These are phyloP conservation scores for Mycena amicta DNA, from an alignment of 768 basidiomycete species.

Conservation along the genomic window DNA sequence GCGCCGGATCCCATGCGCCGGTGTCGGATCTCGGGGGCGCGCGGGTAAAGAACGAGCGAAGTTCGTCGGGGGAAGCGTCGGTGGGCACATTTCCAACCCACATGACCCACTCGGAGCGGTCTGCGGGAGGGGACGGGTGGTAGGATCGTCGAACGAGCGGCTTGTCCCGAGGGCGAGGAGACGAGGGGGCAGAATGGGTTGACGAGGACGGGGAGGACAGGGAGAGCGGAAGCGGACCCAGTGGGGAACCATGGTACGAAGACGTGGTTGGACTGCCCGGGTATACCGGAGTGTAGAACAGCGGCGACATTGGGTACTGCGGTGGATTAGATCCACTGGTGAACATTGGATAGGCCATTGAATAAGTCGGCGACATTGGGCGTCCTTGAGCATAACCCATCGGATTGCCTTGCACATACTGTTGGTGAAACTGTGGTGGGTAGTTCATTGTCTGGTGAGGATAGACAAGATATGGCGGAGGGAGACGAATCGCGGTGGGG, in stretches of 20 bases:
- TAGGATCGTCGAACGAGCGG: not conserved
- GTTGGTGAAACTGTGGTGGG: not conserved
- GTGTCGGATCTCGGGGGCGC: not conserved
- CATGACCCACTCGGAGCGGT: constrained; percentile 71
- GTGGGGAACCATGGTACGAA: not conserved
- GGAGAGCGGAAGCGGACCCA: not conserved
- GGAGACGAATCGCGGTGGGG: not conserved
- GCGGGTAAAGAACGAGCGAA: constrained; percentile 59
- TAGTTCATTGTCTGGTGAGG: not conserved
- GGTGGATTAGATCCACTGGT: not conserved
- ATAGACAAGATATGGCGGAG: not conserved
- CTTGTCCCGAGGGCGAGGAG: not conserved
- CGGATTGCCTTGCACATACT: not conserved
- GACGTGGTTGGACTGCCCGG: not conserved
- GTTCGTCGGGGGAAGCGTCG: constrained; percentile 63
- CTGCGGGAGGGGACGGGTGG: constrained; percentile 47
- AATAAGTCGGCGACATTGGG: not conserved
- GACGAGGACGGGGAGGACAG: not conserved
- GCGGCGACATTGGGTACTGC: not conserved
- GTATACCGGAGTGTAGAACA: not conserved
- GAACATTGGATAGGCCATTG: not conserved
- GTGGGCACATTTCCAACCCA: constrained; percentile 77
- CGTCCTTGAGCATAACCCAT: not conserved
- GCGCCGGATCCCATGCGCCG: not conserved
- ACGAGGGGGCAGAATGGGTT: not conserved